Evolutionary conservation across 352 stramenopile genomes (phyloP).

Genomic region (Phytophthora idaei): DNA sequence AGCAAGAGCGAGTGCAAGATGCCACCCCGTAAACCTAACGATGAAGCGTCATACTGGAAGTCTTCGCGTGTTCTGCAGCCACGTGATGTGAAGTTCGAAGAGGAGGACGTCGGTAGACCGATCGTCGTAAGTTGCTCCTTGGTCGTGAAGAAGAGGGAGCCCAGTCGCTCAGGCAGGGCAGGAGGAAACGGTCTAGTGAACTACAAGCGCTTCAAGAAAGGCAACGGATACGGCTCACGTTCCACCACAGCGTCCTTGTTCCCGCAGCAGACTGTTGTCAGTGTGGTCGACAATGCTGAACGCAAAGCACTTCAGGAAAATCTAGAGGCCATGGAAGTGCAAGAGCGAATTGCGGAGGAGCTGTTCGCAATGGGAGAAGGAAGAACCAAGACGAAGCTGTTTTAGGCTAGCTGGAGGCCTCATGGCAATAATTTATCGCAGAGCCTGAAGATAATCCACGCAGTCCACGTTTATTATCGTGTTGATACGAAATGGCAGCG

Average conservation of each 20-base stretch:
- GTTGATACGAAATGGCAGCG: conserved; percentile 7
- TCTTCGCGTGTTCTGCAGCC: conserved; percentile 36
- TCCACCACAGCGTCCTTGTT: conserved; percentile 53
- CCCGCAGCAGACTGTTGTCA: conserved; percentile 61
- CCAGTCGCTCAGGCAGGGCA: background rate
- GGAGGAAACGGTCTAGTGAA: conserved; percentile 43
- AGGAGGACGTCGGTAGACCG: conserved; percentile 42
- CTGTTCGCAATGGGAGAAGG: conserved; percentile 85
- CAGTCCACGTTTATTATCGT: conserved; percentile 36
- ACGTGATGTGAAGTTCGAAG: conserved; percentile 34
- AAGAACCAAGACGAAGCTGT: conserved; percentile 47
- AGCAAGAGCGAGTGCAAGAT: conserved; percentile 11
- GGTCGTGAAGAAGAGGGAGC: conserved; percentile 48
- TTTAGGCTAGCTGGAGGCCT: conserved; percentile 34
- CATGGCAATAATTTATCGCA: conserved; percentile 34
- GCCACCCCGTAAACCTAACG: conserved; percentile 6
- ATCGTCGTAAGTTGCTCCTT: conserved; percentile 58
- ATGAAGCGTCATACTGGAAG: conserved; percentile 32
- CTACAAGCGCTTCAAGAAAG: conserved; percentile 89
- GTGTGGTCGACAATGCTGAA: conserved; percentile 70
- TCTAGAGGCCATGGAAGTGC: conserved; percentile 73
- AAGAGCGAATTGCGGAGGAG: conserved; percentile 85
- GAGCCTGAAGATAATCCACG: conserved; percentile 19
- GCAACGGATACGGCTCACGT: conserved; percentile 55
- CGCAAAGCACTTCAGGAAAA: conserved; percentile 59